These are phyloP conservation scores for Cryphonectria japonica DNA, from an alignment of 2,329 filamentous ascomycete genomes.

Conservation along the genomic window DNA sequence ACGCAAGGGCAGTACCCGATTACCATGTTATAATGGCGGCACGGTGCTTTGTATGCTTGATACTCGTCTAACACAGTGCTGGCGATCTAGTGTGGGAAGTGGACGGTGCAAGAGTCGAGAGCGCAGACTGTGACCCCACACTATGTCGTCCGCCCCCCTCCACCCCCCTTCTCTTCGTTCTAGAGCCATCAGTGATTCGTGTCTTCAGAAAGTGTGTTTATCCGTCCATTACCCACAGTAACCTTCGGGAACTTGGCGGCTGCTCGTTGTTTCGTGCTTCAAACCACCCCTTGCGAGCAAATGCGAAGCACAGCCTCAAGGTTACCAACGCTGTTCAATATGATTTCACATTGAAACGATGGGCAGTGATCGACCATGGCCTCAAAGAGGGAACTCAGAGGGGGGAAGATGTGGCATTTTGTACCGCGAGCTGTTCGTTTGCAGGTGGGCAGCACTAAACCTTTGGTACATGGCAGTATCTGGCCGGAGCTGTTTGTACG, in stretches of 20 bases:
- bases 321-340: background rate
- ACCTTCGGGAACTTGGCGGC: background rate
- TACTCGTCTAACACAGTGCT: slow-evolving; percentile 17
- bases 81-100: background rate
- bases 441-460: background rate
- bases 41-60: background rate
- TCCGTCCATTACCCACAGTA: background rate
- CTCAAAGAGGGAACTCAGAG: background rate
- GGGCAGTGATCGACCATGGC: background rate
- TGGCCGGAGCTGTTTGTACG: background rate
- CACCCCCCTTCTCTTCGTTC: slow-evolving; percentile 2
- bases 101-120: slow-evolving; percentile 17
- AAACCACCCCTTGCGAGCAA: background rate
- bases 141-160: background rate
- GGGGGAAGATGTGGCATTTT: background rate
- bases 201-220: background rate
- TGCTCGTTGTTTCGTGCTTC: background rate
- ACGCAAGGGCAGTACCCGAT: background rate
- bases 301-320: background rate
- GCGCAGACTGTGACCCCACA: slow-evolving; percentile 15
- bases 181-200: slow-evolving; percentile 19
- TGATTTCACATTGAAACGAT: background rate
- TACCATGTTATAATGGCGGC: slow-evolving; percentile 12
- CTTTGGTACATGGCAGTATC: background rate
- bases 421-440: background rate